These are phyloP conservation scores for Ophiocordyceps robertsii DNA, from an alignment of 2,329 filamentous ascomycete species.

Conservation along the genomic window DNA sequence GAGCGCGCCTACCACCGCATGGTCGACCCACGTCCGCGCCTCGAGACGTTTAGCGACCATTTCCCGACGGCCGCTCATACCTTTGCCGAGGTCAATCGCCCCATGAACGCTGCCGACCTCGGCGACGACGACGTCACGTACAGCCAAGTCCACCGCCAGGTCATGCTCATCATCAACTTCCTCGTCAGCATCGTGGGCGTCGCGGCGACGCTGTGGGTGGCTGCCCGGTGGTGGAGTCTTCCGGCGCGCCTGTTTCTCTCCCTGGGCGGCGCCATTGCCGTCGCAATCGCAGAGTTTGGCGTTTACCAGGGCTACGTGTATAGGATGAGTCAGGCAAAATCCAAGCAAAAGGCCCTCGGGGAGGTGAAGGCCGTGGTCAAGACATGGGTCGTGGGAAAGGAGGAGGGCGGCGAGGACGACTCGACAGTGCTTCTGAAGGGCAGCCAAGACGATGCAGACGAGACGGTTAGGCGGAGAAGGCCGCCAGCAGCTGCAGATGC, in stretches of 20 bases:
- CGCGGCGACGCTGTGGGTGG: constrained; percentile 65
- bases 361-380: constrained; percentile 58
- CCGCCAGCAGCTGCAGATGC: constrained; percentile 2
- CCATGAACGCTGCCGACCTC: constrained; percentile 28
- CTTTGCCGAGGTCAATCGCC: constrained; percentile 41
- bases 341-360: constrained; percentile 41
- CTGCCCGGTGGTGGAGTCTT: constrained; percentile 61
- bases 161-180: constrained; percentile 81
- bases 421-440: neutral
- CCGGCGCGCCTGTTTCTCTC: constrained; percentile 57
- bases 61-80: constrained; percentile 42
- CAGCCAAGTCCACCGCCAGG: constrained; percentile 64
- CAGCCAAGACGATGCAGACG: neutral
- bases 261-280: constrained; percentile 53
- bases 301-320: constrained; percentile 66
- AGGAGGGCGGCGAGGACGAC: constrained; percentile 10
- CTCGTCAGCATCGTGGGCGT: constrained; percentile 74
- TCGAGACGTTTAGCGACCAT: constrained; percentile 46
- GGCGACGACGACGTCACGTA: constrained; percentile 54
- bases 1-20: constrained; percentile 70
- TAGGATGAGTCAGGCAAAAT: constrained; percentile 55
- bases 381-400: constrained; percentile 52
- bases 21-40: constrained; percentile 43
- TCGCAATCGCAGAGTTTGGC: constrained; percentile 63
- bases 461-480: constrained; percentile 13